Evolutionary conservation across 2,329 filamentous ascomycete species (phyloP).

Genomic region (Penicillium psychrosexuale): DNA sequence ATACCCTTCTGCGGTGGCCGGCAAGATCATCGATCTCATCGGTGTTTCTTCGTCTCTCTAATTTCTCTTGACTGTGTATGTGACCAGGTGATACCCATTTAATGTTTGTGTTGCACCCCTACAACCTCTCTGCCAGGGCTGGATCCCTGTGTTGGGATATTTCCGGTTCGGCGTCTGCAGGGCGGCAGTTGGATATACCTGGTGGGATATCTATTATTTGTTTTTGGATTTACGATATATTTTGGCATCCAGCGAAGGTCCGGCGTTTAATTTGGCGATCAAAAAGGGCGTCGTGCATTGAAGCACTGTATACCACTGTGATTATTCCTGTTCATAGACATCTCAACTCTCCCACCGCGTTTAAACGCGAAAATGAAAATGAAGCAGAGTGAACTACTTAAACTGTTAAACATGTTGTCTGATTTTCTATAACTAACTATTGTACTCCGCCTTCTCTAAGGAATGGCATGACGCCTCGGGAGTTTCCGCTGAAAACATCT

Average conservation of each 20-base stretch:
- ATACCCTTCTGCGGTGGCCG: conserved; percentile 86
- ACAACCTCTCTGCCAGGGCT: conserved; percentile 30
- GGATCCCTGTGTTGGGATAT: conserved; percentile 32
- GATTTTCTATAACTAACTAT: not conserved
- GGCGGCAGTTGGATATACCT: conserved; percentile 26
- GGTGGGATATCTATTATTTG: conserved; percentile 9
- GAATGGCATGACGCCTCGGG: conserved; percentile 3
- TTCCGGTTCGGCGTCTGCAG: conserved; percentile 28
- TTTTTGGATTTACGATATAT: conserved; percentile 4
- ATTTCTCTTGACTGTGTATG: conserved; percentile 8
- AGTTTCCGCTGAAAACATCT: not conserved
- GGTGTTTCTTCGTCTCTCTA: conserved; percentile 43
- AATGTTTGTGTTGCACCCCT: conserved; percentile 16
- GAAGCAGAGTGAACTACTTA: conserved; percentile 22
- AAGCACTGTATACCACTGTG: conserved; percentile 23
- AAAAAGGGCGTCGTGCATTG: conserved; percentile 18
- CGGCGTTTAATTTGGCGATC: conserved; percentile 19
- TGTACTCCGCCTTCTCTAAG: not conserved
- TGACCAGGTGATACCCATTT: conserved; percentile 6
- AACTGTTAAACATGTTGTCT: not conserved
- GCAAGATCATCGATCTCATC: conserved; percentile 89
- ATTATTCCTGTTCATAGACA: conserved; percentile 24
- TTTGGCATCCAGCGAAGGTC: conserved; percentile 23
- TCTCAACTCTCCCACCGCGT: conserved; percentile 26
- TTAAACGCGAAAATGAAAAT: conserved; percentile 19